Evolutionary conservation across 1,139 yeast genomes (phyloP).

Genomic region (Oligophagozyma castellii): DNA sequence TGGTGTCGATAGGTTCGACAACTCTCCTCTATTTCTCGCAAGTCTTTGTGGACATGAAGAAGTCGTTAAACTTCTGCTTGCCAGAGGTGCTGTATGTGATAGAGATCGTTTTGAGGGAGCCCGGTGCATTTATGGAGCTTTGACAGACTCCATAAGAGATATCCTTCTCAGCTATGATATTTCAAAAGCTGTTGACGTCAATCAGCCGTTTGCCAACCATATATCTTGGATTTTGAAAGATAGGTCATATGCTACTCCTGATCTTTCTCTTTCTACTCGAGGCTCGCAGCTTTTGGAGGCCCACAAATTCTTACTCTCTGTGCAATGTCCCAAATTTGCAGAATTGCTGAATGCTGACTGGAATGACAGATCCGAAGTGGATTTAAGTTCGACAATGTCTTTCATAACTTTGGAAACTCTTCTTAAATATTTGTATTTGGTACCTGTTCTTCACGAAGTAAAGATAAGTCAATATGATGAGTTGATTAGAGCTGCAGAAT

Average conservation of each 20-base stretch:
- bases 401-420: conserved; percentile 24
- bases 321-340: conserved; percentile 14
- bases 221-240: conserved; percentile 36
- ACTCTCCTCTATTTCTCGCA: conserved; percentile 60
- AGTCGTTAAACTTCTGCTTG: conserved; percentile 44
- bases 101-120: conserved; percentile 73
- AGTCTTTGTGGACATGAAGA: conserved; percentile 61
- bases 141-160: conserved; percentile 50
- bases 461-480: conserved; percentile 21
- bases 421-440: conserved; percentile 40
- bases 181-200: conserved; percentile 50
- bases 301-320: conserved; percentile 29
- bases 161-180: conserved; percentile 48
- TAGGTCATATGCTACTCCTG: conserved; percentile 26
- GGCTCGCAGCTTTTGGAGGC: conserved; percentile 5
- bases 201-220: conserved; percentile 68
- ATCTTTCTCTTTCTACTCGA: conserved; percentile 26
- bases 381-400: too few relatives aligned
- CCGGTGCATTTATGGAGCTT: conserved; percentile 65
- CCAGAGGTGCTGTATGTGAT: conserved; percentile 64
- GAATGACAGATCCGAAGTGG: conserved; percentile 3
- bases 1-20: conserved; percentile 57
- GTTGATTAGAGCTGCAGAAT: conserved; percentile 26
- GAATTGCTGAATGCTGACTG: conserved; percentile 6
- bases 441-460: conserved; percentile 27